A percentile compares a stretch with the other conserved stretches of the same genome.
phyloP scores from a whole-genome alignment of 2,329 filamentous ascomycete species.

The Alternaria brassicicola region DNA sequence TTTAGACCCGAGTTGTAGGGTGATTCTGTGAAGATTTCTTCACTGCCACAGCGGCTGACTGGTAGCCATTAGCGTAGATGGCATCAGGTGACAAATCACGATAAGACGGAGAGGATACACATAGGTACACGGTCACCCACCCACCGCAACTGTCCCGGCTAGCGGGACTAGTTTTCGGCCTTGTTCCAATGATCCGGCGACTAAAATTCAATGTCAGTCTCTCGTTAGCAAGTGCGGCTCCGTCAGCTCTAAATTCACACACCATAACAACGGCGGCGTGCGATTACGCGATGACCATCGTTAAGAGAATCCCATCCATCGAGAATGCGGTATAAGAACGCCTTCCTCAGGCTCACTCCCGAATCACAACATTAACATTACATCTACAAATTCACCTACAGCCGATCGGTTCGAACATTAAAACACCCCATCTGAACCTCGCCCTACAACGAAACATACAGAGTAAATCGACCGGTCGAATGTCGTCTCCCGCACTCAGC shows the following conservation, averaged over 20 bases:
- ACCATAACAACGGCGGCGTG: slow-evolving; percentile 5
- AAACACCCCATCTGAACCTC: background rate
- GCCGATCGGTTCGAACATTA: slow-evolving; percentile 1
- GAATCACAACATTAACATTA: background rate
- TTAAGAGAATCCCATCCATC: background rate
- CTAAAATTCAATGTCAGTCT: slow-evolving; percentile 20
- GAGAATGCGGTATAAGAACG: slow-evolving; percentile 10
- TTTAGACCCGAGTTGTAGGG: slow-evolving; percentile 29
- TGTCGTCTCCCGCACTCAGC: slow-evolving; percentile 36
- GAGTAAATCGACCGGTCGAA: background rate
- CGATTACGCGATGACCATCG: slow-evolving; percentile 5
- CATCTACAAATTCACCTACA: background rate
- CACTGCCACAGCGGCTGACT: slow-evolving; percentile 31
- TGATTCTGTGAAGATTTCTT: slow-evolving; percentile 21
- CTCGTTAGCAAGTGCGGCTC: slow-evolving; percentile 36
- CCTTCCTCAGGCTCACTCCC: slow-evolving; percentile 7
- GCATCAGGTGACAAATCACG: slow-evolving; percentile 31
- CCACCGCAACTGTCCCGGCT: slow-evolving; percentile 17
- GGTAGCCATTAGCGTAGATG: slow-evolving; percentile 24
- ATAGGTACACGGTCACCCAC: slow-evolving; percentile 28
- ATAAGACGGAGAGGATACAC: slow-evolving; percentile 19
- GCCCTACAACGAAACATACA: background rate
- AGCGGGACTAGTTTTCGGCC: slow-evolving; percentile 19
- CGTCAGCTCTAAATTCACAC: slow-evolving; percentile 37
- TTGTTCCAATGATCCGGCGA: slow-evolving; percentile 15